Base-by-base conservation (phyloP, 2,329 filamentous ascomycete species). In the Metarhizium rileyi region DNA sequence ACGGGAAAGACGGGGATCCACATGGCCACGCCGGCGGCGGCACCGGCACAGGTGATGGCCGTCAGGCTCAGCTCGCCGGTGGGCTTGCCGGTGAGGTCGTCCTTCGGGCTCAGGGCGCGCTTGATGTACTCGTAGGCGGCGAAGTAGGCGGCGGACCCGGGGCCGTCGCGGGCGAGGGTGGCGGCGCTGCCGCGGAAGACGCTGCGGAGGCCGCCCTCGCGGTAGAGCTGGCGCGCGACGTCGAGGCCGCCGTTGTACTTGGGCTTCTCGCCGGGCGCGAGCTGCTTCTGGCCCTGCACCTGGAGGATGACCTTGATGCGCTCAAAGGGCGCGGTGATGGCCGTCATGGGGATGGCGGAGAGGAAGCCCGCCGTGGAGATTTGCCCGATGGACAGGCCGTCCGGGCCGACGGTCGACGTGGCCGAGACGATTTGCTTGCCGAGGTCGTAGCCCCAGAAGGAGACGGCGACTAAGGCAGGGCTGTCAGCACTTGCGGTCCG, bases 1-100 rank as follows among this genome's bases (percentile, higher is more conserved):
- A 98, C 79, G 22, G 93, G 93, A 79, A 98, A 98, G 40, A 98
- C 90, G 48, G 93, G 90, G 58, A 96, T 93, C 93, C 93, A 98
- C 93, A 98, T 98, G 55, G 93, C 93, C 25, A 98, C 81, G 63
- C 93, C 93, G 0, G 93, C 93, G 4, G 84, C 87, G 55, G 87
- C 93, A 59, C 93, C 93, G 2, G 93, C 93, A 26, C 81, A 79
- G 60, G 90, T 88, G 50, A 98, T 79, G 10, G 93, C 93, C 2
- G 80, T 72, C 55, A 98, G 74, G 61, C 86, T 91, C 51, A 97
- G 71, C 59, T 93, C 75, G 40, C 90, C 90, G 4, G 76, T 80
- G 2, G 86, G 78, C 62, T 84, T 82, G 23, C 88, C 89, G 0
- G 77, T 80, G 18, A 77, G 70, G 3, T 81, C 82, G 61, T 96